Conservation (phyloP, 192 early-diverging fungal genomes). For the Linnemannia zychae region DNA sequence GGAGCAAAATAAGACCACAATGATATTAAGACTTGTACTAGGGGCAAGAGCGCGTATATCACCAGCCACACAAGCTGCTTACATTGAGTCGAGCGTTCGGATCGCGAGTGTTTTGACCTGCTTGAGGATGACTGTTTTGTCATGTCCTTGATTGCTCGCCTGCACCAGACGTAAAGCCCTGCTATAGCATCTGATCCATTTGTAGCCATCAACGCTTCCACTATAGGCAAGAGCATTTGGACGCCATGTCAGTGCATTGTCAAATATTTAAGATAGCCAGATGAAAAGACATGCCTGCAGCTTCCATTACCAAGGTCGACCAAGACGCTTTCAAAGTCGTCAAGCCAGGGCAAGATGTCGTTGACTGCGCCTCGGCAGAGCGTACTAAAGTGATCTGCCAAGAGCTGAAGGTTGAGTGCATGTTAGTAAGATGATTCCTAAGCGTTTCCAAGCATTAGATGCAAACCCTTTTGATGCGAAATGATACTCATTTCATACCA, state of each 20-base stretch:
- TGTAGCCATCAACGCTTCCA: slow-evolving; percentile 40
- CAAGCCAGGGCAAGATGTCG: slow-evolving; percentile 43
- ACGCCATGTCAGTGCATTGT: no score
- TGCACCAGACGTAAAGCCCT: slow-evolving; percentile 58
- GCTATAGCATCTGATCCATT: slow-evolving; percentile 46
- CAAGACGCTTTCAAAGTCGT: slow-evolving; percentile 57
- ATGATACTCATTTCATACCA: slow-evolving; percentile 24
- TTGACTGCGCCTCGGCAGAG: slow-evolving; percentile 52
- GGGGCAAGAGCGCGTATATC: no score
- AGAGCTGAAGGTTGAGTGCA: slow-evolving; percentile 2
- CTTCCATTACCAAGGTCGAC: slow-evolving; percentile 47
- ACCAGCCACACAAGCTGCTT: neutral
- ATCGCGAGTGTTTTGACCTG: slow-evolving; percentile 38
- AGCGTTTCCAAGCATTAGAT: neutral
- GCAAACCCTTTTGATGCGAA: neutral
- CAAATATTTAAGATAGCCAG: no score
- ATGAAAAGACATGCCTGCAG: no score
- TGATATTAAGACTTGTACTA: no score
- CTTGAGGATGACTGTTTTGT: slow-evolving; percentile 24
- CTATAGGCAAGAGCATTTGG: neutral
- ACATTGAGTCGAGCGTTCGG: slow-evolving; percentile 50
- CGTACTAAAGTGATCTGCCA: slow-evolving; percentile 41
- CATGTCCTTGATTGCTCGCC: slow-evolving; percentile 51
- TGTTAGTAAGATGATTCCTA: neutral
- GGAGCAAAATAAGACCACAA: no score